Evolutionary conservation across 2,329 filamentous ascomycete genomes (phyloP).

Genomic region (Alternaria sp.): DNA sequence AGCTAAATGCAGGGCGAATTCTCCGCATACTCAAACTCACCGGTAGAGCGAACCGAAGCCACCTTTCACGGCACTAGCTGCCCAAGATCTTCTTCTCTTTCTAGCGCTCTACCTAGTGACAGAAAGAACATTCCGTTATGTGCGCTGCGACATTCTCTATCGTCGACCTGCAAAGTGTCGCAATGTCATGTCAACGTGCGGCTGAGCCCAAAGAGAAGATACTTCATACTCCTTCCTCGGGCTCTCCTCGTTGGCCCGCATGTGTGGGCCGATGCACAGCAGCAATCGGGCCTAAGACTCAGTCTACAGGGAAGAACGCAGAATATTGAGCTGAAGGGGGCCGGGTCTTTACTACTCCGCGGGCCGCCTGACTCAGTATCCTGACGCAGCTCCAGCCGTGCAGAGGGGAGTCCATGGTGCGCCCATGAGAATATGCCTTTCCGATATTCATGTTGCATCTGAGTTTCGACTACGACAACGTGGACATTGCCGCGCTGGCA

Average conservation of each 20-base stretch:
- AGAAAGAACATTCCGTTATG: neutral
- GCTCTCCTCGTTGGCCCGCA: neutral
- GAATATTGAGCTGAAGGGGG: neutral
- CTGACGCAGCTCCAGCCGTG: neutral
- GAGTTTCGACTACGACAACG: neutral
- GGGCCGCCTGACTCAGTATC: neutral
- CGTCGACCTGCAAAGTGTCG: neutral
- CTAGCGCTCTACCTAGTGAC: neutral
- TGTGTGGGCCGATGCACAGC: neutral
- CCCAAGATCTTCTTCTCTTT: neutral
- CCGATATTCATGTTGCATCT: neutral
- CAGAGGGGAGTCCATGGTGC: neutral
- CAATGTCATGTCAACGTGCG: neutral
- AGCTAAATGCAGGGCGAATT: constrained; percentile 1
- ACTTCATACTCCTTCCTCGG: neutral
- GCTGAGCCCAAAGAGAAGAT: neutral
- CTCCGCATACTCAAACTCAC: neutral
- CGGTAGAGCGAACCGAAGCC: neutral
- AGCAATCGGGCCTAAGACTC: constrained; percentile 1
- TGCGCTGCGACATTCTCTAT: neutral
- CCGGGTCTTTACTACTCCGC: neutral
- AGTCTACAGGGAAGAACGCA: neutral
- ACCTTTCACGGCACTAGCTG: neutral
- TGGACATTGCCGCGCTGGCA: neutral
- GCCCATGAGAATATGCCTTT: neutral